Conservation (phyloP, 2,329 filamentous ascomycete genomes). For the Fusarium sp. region DNA sequence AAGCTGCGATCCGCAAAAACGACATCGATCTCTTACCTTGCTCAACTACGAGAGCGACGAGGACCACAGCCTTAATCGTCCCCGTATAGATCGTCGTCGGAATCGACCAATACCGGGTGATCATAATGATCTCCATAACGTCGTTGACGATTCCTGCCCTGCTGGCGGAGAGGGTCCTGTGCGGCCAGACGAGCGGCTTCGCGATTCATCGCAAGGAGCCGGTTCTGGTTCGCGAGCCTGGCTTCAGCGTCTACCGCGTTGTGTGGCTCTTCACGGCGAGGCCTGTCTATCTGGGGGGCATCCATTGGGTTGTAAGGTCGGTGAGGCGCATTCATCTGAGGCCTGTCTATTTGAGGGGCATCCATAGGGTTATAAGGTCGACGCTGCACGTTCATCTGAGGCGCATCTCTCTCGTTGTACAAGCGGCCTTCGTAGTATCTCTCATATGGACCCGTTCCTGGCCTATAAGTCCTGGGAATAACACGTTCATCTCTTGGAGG, state of each 20-base stretch:
- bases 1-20: not conserved
- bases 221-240: not conserved
- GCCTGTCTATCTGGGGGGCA: not conserved
- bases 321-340: not conserved
- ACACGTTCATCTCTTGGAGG: not conserved
- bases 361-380: not conserved
- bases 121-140: not conserved
- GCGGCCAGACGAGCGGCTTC: not conserved
- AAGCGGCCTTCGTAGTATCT: not conserved
- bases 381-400: not conserved
- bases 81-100: not conserved
- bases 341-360: not conserved
- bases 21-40: not conserved
- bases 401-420: not conserved
- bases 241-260: not conserved
- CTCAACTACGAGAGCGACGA: not conserved
- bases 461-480: not conserved
- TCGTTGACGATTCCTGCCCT: not conserved
- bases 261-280: not conserved
- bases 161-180: not conserved
- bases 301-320: not conserved
- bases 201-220: not conserved
- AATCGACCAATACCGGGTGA: not conserved
- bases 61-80: not conserved
- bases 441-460: not conserved